phyloP scores from a whole-genome alignment of 139 green algal species.

The Chlamydomonas asymmetrica region DNA sequence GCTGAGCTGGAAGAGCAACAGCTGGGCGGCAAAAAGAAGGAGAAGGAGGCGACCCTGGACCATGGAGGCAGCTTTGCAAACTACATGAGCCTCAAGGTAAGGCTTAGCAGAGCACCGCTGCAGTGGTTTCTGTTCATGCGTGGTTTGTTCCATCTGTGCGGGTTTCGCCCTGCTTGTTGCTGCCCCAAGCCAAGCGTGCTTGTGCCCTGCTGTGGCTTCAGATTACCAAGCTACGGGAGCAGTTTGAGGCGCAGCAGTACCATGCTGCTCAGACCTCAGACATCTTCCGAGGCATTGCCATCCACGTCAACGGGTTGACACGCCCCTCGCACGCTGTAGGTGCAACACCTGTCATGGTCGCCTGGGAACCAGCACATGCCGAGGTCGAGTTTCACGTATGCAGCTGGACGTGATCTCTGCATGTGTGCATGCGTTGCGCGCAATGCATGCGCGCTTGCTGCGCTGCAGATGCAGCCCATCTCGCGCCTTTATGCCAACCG shows the following conservation, averaged over 20 bases:
- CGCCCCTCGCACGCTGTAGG: constrained; percentile 60
- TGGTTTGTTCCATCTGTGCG: constrained; percentile 1
- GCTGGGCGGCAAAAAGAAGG: neutral
- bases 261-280: constrained; percentile 5
- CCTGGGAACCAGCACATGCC: neutral
- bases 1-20: neutral
- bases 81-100: constrained; percentile 42
- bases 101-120: too few relatives aligned
- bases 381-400: neutral
- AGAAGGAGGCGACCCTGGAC: constrained; percentile 19
- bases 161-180: neutral
- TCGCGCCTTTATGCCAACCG: neutral
- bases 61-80: constrained; percentile 34
- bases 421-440: neutral
- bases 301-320: constrained; percentile 91
- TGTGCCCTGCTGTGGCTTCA: neutral
- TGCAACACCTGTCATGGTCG: neutral
- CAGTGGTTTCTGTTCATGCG: constrained; percentile 22
- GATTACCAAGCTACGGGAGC: neutral
- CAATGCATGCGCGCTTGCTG: neutral
- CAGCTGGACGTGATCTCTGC: neutral
- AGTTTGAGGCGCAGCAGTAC: constrained; percentile 43
- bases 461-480: neutral
- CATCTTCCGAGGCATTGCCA: constrained; percentile 84
- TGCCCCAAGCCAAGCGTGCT: neutral